phyloP scores from a whole-genome alignment of 164 flowering plant species.

The Protea cynaroides region DNA sequence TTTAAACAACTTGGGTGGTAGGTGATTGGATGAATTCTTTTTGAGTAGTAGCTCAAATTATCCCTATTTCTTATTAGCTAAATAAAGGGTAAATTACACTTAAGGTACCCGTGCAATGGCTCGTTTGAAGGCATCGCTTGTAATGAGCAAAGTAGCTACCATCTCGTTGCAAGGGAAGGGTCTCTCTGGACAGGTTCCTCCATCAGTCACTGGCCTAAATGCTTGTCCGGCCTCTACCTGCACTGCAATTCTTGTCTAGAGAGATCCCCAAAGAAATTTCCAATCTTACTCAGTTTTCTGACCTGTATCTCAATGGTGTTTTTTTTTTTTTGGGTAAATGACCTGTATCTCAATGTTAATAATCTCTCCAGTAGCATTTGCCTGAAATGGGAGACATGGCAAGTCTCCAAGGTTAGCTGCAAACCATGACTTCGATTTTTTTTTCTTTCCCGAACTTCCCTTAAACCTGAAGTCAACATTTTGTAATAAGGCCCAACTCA shows the following conservation, averaged over 20 bases:
- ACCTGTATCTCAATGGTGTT: too few species aligned
- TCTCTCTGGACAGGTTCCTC: constrained; percentile 59
- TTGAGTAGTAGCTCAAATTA: too few species aligned
- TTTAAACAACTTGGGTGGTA: too few species aligned
- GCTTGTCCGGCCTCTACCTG: constrained; percentile 79
- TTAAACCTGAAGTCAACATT: too few species aligned
- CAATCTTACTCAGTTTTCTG: constrained; percentile 52
- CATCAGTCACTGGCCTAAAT: constrained; percentile 55
- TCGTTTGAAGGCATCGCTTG: constrained; percentile 82
- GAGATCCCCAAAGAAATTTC: constrained; percentile 71
- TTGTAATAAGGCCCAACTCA: too few species aligned
- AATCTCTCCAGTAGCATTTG: constrained; percentile 65
- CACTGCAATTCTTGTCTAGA: constrained; percentile 77
- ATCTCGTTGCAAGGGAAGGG: constrained; percentile 85
- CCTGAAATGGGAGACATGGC: constrained; percentile 59
- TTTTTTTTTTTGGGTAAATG: too few species aligned
- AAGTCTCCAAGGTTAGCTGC: constrained; percentile 69
- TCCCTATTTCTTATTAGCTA: too few species aligned
- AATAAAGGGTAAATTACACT: too few species aligned
- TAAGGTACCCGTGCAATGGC: constrained; percentile 60
- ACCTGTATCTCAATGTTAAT: constrained; percentile 85
- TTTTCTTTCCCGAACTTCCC: too few species aligned
- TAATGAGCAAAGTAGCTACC: constrained; percentile 63
- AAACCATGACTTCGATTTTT: neutral
- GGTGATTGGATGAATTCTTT: too few species aligned